Conservation (phyloP, 768 basidiomycete species). For the Lentinula sp. region DNA sequence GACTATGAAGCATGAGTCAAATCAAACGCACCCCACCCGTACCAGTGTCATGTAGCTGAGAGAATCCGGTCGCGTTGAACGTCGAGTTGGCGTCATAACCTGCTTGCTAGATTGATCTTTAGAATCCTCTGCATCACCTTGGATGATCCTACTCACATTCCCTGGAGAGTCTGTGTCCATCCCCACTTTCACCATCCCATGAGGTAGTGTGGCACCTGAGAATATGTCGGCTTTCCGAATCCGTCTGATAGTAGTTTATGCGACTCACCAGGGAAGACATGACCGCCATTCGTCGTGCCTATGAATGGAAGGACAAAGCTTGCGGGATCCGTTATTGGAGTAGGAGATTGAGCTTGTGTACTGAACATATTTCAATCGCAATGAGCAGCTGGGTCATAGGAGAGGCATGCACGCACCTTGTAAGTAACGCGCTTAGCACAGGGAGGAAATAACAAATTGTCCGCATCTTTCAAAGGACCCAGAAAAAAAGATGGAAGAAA, state of each 20-base stretch:
- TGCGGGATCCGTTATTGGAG: conserved; percentile 25
- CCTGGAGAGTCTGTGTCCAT: conserved; percentile 64
- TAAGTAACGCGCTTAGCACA: not conserved
- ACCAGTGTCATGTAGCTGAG: conserved; percentile 56
- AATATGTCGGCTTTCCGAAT: not conserved
- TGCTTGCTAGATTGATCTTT: conserved; percentile 28
- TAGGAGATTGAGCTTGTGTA: not conserved
- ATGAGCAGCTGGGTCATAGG: not conserved
- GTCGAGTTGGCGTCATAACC: conserved; percentile 38
- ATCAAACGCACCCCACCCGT: conserved; percentile 46
- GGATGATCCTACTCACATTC: conserved; percentile 31
- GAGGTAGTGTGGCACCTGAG: conserved; percentile 55
- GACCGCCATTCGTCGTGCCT: conserved; percentile 61
- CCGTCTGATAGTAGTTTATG: not conserved
- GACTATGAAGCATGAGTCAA: not conserved
- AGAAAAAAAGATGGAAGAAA: not conserved
- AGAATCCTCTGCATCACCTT: not conserved
- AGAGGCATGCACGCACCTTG: not conserved
- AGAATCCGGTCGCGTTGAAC: conserved; percentile 46
- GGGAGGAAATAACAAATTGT: not conserved
- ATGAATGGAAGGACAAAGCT: conserved; percentile 57
- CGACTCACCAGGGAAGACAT: conserved; percentile 54
- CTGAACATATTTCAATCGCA: not conserved
- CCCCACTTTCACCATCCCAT: conserved; percentile 66
- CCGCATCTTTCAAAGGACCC: not conserved